Evolutionary conservation across 768 basidiomycete genomes (phyloP), one percentile per base, ranked within the genome.

Genomic region (Coprinellus micaceus): DNA sequence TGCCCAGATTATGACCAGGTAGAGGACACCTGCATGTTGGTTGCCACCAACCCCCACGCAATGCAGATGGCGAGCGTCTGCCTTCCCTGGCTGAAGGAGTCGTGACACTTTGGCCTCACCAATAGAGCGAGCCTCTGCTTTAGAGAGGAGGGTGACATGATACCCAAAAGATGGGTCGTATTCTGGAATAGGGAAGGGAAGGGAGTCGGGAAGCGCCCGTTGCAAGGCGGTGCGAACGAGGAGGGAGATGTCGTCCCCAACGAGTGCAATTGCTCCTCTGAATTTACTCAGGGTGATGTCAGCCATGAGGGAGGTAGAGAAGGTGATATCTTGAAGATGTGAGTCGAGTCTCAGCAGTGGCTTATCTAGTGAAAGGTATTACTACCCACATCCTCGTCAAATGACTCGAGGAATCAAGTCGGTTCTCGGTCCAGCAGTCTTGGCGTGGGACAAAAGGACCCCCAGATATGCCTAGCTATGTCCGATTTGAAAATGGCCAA

Each of bases 1-100:
- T 25, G 79, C 78, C 81, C 82, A 83, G 2, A 83, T 68, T n/a
- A 83, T 67, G 9, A 81, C 76, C 17, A 79, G 71, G 62, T 78
- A 84, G 59, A 66, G 73, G n/a, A 76, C 69, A 1, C 66, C 68
- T n/a, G 57, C 29, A 9, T 58, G 49, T 1, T 57, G 48, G 44
- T 66, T 69, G n/a, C 74, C 75, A 11, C 79, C 78, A 6, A 78
- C 54, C 6, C 80, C 78, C n/a, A 70, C 62, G 37, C 65, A 44
- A 47, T 72, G 71, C n/a, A 81, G 49, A 40, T 71, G 61, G 9
- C 56, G 63, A 4, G 65, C 62, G 57, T 73, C 69, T 2, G 54
- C 58, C n/a, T 63, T 53, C 26, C n/a, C n/a, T n/a, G n/a, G n/a
- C n/a, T n/a, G 69, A 52, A 2, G 59, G 58, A 29, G 33, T 41